Evolutionary conservation across 2,329 filamentous ascomycete genomes (phyloP).

Genomic region (Calonectria pseudoreteaudii): DNA sequence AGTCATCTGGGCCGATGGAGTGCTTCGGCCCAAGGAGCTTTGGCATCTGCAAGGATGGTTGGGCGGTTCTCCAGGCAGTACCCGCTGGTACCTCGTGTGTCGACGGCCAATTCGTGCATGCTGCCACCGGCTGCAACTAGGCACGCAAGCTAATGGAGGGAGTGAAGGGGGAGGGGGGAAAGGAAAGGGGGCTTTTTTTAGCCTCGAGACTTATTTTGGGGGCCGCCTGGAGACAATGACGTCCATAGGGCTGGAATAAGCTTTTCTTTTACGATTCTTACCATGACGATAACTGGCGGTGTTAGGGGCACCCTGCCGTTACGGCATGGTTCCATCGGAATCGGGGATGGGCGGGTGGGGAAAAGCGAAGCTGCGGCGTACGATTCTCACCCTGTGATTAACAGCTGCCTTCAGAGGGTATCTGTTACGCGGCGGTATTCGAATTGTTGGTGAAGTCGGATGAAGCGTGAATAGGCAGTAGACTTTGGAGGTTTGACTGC

Average conservation of each 20-base stretch:
- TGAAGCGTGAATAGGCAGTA: background rate
- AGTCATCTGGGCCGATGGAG: constrained; percentile 22
- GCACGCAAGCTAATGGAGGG: background rate
- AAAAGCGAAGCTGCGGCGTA: background rate
- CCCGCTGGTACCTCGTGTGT: constrained; percentile 35
- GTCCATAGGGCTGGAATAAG: constrained; percentile 1
- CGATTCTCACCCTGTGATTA: background rate
- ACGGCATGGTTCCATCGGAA: background rate
- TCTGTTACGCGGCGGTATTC: background rate
- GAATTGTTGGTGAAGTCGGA: background rate
- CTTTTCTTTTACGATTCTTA: background rate
- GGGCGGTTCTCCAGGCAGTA: constrained; percentile 34
- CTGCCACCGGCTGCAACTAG: background rate
- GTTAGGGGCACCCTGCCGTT: background rate
- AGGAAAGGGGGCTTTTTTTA: constrained; percentile 1
- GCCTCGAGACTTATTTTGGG: background rate
- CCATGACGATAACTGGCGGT: background rate
- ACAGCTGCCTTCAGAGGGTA: background rate
- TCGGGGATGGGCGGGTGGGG: background rate
- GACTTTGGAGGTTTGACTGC: background rate
- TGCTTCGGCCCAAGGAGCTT: constrained; percentile 34
- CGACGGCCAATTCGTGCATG: constrained; percentile 28
- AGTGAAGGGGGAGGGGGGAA: too few relatives aligned
- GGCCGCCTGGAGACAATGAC: background rate
- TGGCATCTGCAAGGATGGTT: constrained; percentile 41